phyloP scores from a whole-genome alignment of 1,284 basidiomycete genomes.

The Boletus smithii region DNA sequence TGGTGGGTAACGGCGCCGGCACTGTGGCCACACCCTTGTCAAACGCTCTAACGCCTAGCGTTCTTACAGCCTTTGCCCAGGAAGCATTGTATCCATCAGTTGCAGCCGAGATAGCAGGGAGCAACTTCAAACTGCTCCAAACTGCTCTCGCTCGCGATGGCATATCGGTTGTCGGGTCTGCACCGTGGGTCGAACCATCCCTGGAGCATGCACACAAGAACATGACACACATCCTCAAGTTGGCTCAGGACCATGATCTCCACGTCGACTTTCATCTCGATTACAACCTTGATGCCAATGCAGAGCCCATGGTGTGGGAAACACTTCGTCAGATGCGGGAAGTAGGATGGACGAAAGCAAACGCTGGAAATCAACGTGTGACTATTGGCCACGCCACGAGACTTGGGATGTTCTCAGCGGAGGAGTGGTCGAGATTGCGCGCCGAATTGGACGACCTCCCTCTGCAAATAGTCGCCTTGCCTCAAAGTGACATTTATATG shows the following conservation, averaged over 20 bases:
- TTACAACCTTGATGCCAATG: constrained; percentile 53
- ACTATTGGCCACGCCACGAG: constrained; percentile 62
- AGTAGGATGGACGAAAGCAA: constrained; percentile 23
- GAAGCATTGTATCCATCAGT: constrained; percentile 49
- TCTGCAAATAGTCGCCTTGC: constrained; percentile 53
- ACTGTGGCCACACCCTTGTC: neutral
- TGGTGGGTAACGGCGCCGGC: constrained; percentile 36
- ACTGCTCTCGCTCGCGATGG: constrained; percentile 37
- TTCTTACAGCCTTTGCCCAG: constrained; percentile 54
- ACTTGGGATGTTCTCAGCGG: constrained; percentile 46
- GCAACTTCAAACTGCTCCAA: constrained; percentile 45
- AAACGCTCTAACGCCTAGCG: neutral
- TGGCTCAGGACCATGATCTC: constrained; percentile 39
- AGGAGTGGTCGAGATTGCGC: constrained; percentile 44
- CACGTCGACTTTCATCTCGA: constrained; percentile 65
- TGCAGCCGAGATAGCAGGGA: constrained; percentile 36
- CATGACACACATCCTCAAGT: constrained; percentile 48
- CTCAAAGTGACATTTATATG: constrained; percentile 66
- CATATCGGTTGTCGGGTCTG: constrained; percentile 55
- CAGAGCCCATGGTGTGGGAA: constrained; percentile 54
- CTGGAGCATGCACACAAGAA: constrained; percentile 48
- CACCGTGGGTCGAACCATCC: constrained; percentile 59
- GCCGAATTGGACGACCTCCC: constrained; percentile 41
- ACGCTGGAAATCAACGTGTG: constrained; percentile 33
- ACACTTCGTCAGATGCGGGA: constrained; percentile 42